Conservation (phyloP, 805 yeast genomes). For the Teunomyces pallodes region DNA sequence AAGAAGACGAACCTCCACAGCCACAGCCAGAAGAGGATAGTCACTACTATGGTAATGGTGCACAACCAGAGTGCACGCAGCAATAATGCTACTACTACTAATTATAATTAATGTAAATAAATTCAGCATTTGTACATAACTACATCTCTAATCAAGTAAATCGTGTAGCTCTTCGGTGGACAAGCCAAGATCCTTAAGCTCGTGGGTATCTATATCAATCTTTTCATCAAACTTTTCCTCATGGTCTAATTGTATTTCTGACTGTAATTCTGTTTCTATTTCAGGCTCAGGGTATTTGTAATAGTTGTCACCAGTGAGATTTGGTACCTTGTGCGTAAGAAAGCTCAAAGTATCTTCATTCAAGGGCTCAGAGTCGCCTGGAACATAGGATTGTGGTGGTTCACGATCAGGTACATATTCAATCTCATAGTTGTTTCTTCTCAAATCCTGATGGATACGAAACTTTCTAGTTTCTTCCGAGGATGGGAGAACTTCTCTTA, state of each 20-base stretch:
- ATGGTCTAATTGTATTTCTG: constrained; percentile 10
- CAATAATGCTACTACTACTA: constrained; percentile 12
- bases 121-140: constrained; percentile 13
- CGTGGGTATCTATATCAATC: constrained; percentile 5
- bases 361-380: constrained; percentile 44
- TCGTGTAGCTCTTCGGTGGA: constrained; percentile 31
- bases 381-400: constrained; percentile 41
- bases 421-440: constrained; percentile 30
- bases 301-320: constrained; percentile 15
- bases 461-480: background rate
- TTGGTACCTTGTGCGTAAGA: constrained; percentile 21
- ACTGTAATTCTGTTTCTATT: constrained; percentile 11
- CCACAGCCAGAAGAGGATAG: constrained; percentile 12
- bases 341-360: constrained; percentile 20
- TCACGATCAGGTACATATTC: constrained; percentile 45
- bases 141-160: constrained; percentile 28
- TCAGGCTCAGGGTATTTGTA: constrained; percentile 11
- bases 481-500: background rate
- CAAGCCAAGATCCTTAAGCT: constrained; percentile 27
- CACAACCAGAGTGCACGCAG: constrained; percentile 37
- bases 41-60: constrained; percentile 14
- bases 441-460: background rate
- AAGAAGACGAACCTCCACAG: constrained; percentile 13
- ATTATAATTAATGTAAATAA: background rate
- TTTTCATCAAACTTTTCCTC: constrained; percentile 8